Evolutionary conservation across 768 basidiomycete species (phyloP), one percentile per base, ranked within the genome.

Genomic region (Hysterangium stoloniferum): DNA sequence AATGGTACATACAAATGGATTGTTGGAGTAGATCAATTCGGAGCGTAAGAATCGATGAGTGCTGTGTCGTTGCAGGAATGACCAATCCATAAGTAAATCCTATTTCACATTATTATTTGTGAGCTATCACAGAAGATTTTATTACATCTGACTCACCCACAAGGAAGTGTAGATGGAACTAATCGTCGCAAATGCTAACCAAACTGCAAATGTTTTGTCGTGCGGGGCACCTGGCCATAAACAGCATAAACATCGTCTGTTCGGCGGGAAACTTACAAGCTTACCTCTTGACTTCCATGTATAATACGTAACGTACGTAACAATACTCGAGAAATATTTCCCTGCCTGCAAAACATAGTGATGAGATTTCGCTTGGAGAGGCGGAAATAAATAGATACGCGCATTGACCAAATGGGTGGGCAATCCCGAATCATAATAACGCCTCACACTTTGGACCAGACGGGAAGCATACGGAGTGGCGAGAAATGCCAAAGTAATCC

Each of bases 11-110:
- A 89, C 84, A 19, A 74, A 70, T 56, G 82, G 68, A 34, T 77
- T 61, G 40, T 81, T 75, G 5, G 74, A 69, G 63, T 93, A 97
- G 2, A 88, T 68, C 28, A 95, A 66, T 32, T 94, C 87, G 4
- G 70, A 64, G 15, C 96, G 80, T 2, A 98, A 73, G 34, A 88
- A 68, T 17, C 68, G 76, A 55, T 85, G 71, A 53, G 58, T 69
- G 6, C 72, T 69, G 52, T 71, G 80, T 4, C 74, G 71, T 51
- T 78, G 73, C 36, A 91, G 68, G 37, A 98, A 62, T 1, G 86
- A 89, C 95, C 95, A 97, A 64, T 98, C 95, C 79, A 94, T 86
- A 8, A 84, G 61, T 28, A 91, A 63, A 58, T 96, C 92, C 91
- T 89, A 48, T 34, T 31, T n/a, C 28, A 50, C 38, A 34, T 31